phyloP scores from a whole-genome alignment of 768 basidiomycete species.

The Tephrocybe rancida region DNA sequence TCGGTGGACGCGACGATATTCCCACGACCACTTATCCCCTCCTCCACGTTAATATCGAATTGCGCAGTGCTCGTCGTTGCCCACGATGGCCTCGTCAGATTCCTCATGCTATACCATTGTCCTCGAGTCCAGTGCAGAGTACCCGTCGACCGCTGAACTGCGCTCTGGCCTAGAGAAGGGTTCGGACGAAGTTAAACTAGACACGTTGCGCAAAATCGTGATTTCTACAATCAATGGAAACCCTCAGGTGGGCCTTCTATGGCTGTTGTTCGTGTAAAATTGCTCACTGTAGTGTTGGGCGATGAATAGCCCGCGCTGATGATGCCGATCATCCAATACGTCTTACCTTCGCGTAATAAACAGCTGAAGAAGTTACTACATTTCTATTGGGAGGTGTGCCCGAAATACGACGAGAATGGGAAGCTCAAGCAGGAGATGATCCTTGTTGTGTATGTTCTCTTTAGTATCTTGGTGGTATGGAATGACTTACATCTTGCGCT shows the following conservation, averaged over 20 bases:
- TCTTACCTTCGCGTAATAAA: constrained; percentile 94
- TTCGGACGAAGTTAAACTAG: constrained; percentile 94
- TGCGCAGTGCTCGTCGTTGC: constrained; percentile 11
- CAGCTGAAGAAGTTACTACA: constrained; percentile 95
- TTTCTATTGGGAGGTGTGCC: constrained; percentile 98
- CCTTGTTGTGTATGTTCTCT: constrained; percentile 82
- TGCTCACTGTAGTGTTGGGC: neutral
- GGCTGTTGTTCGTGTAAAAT: neutral
- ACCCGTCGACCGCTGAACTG: constrained; percentile 81
- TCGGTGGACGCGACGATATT: constrained; percentile 10
- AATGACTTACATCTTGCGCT: constrained; percentile 1
- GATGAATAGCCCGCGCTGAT: constrained; percentile 75
- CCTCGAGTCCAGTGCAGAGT: constrained; percentile 71
- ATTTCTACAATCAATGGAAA: constrained; percentile 94
- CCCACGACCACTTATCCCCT: constrained; percentile 17
- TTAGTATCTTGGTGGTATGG: neutral
- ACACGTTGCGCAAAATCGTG: constrained; percentile 94
- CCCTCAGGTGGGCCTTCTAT: constrained; percentile 64
- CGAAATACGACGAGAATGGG: constrained; percentile 94
- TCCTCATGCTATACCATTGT: constrained; percentile 79
- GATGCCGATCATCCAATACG: constrained; percentile 99
- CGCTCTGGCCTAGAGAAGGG: constrained; percentile 89
- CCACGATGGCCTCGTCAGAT: constrained; percentile 47
- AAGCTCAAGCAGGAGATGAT: constrained; percentile 99
- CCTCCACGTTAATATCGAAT: constrained; percentile 15